Evolutionary conservation across 2,329 filamentous ascomycete species (phyloP).

Genomic region (Alternaria burnsii): DNA sequence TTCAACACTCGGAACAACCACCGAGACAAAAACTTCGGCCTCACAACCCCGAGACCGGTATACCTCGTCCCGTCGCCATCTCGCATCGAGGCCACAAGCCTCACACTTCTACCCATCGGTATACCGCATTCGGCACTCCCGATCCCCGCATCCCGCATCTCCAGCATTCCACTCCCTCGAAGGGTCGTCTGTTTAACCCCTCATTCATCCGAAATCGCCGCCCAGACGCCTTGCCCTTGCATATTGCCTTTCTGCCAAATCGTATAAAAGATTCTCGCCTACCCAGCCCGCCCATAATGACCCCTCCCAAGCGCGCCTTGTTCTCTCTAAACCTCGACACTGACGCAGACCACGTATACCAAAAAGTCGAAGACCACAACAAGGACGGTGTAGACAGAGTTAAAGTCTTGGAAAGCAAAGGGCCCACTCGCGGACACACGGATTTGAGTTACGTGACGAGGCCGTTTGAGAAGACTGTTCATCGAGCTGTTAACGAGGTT

Average conservation of each 20-base stretch:
- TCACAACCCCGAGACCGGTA: conserved; percentile 5
- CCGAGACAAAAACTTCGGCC: conserved; percentile 23
- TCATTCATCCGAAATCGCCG: conserved; percentile 24
- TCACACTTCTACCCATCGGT: conserved; percentile 27
- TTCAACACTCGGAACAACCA: conserved; percentile 21
- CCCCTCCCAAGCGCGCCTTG: conserved; percentile 43
- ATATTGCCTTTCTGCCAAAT: neutral
- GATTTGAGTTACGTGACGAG: conserved; percentile 48
- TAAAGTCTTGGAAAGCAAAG: conserved; percentile 46
- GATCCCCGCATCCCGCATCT: conserved; percentile 26
- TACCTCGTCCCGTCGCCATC: conserved; percentile 1
- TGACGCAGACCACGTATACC: conserved; percentile 50
- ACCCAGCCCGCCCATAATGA: conserved; percentile 21
- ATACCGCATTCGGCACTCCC: conserved; percentile 35
- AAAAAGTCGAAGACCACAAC: conserved; percentile 49
- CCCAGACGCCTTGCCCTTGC: neutral
- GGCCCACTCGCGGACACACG: conserved; percentile 43
- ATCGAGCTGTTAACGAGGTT: conserved; percentile 44
- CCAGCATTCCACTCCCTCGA: conserved; percentile 10
- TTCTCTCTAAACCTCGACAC: conserved; percentile 53
- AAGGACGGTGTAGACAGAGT: conserved; percentile 42
- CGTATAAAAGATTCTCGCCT: conserved; percentile 18
- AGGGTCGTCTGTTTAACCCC: conserved; percentile 19
- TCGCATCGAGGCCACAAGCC: conserved; percentile 3
- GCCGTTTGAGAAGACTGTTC: conserved; percentile 47